phyloP scores from a whole-genome alignment of 768 basidiomycete species.

The Pleurotus giganteus region DNA sequence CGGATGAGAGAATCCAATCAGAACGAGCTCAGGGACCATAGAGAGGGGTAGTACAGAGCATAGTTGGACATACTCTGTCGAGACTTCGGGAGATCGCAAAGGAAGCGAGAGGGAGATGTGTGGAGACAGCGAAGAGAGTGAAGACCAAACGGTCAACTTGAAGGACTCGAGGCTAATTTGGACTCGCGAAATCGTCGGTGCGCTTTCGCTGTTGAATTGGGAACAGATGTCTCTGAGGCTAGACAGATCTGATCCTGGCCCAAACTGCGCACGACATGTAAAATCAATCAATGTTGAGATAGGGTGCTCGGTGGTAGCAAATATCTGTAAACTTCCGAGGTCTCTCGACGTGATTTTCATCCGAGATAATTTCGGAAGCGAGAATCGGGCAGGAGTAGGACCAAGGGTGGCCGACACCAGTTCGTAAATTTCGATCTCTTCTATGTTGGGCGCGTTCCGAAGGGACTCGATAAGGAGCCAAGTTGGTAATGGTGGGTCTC shows the following conservation, averaged over 20 bases:
- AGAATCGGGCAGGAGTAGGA: no score
- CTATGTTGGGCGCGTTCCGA: background rate
- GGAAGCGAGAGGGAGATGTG: background rate
- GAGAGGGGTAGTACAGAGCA: background rate
- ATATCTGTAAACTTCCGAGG: no score
- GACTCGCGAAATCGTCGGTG: background rate
- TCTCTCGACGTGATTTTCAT: no score
- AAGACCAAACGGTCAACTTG: background rate
- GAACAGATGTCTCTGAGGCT: no score
- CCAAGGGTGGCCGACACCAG: background rate
- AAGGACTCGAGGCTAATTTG: background rate
- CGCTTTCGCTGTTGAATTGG: no score
- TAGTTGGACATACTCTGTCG: background rate
- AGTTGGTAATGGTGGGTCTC: no score
- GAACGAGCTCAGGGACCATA: background rate
- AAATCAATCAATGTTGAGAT: no score
- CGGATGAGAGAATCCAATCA: background rate
- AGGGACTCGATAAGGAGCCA: background rate
- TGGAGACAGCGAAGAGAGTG: background rate
- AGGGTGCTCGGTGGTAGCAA: no score
- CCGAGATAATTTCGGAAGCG: no score
- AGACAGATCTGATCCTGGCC: no score
- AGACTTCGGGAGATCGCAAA: background rate
- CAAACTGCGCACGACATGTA: no score
- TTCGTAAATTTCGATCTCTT: background rate